Evolutionary conservation across 768 basidiomycete genomes (phyloP), one percentile per base, ranked within the genome.

Genomic region (Stropharia rugosoannulata): DNA sequence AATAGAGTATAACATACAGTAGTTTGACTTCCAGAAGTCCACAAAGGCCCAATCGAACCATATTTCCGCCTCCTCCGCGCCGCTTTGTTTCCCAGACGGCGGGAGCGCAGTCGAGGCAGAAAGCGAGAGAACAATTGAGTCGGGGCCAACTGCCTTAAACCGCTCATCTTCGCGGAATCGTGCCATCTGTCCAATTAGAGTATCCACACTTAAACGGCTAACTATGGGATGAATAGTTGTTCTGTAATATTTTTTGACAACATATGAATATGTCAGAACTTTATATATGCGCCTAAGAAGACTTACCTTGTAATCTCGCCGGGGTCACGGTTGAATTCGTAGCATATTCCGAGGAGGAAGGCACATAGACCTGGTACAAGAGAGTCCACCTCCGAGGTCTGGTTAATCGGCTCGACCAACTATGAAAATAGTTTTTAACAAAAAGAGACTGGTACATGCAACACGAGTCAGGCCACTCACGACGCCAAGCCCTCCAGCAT

Each of bases 21-120:
- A 97, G 66, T 96, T 95, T 44, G 93, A 95, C 75, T 98, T 98
- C 90, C 93, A 95, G 70, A 98, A 99, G 70, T 99, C 97, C 5
- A 97, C 85, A 71, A 98, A 98, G 0, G 88, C 83, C 93, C 95
- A 98, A 69, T 98, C 95, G 66, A 98, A 91, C 97, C 97, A 98
- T 38, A 97, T 80, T 71, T 95, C 93, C 25, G 85, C 90, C 64
- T 91, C 89, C 58, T 84, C 84, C 49, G 76, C 73, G 36, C 62
- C 63, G 47, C 76, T 74, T 9, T 68, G 61, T 58, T 77, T 80
- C 13, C 72, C 60, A 3, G 64, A 62, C 40, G 68, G 73, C 42
- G 64, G 69, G 48, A 72, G 66, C 16, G 54, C 56, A 27, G 73
- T 59, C 63, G 54, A 27, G 15, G 69, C 64, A 25, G 84, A 80